Evolutionary conservation across 139 green algal genomes (phyloP).

Genomic region (Tetraselmis striata): DNA sequence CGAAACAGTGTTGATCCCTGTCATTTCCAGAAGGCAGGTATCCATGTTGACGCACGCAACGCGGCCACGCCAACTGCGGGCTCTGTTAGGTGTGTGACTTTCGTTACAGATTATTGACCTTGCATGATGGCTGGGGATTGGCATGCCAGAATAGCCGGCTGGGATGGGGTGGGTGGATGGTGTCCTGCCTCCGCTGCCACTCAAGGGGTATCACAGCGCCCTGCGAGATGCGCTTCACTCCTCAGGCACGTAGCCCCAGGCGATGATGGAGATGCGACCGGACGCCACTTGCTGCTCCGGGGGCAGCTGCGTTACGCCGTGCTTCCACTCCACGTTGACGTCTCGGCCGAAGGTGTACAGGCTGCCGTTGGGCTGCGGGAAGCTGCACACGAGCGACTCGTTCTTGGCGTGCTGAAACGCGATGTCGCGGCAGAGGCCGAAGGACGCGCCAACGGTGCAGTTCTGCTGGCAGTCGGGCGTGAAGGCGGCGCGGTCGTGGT

Average conservation of each 20-base stretch:
- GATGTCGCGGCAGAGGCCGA: background rate
- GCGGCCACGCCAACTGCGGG: too few species aligned
- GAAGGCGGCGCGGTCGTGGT: slow-evolving; percentile 5
- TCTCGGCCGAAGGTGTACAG: slow-evolving; percentile 4
- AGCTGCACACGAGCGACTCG: background rate
- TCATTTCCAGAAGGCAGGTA: too few species aligned
- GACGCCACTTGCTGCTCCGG: background rate
- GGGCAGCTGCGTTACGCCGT: slow-evolving; percentile 2
- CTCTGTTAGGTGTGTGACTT: too few species aligned
- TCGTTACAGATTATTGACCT: too few species aligned
- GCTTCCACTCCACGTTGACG: slow-evolving; percentile 10
- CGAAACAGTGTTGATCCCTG: too few species aligned
- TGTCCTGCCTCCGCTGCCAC: too few species aligned
- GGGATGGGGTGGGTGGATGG: too few species aligned
- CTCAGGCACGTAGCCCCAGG: slow-evolving; percentile 5
- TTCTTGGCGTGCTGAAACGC: slow-evolving; percentile 1
- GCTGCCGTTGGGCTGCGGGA: slow-evolving; percentile 7
- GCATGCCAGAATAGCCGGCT: too few species aligned
- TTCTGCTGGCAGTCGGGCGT: background rate
- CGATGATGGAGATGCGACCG: slow-evolving; percentile 6
- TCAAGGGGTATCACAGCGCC: too few species aligned
- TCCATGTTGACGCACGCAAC: too few species aligned
- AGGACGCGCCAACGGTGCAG: background rate
- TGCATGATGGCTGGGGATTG: too few species aligned
- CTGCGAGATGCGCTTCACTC: too few species aligned